Evolutionary conservation across 495 filamentous ascomycete species (phyloP), one percentile per base, ranked within the genome.

Genomic region (Cladorrhinum samala): DNA sequence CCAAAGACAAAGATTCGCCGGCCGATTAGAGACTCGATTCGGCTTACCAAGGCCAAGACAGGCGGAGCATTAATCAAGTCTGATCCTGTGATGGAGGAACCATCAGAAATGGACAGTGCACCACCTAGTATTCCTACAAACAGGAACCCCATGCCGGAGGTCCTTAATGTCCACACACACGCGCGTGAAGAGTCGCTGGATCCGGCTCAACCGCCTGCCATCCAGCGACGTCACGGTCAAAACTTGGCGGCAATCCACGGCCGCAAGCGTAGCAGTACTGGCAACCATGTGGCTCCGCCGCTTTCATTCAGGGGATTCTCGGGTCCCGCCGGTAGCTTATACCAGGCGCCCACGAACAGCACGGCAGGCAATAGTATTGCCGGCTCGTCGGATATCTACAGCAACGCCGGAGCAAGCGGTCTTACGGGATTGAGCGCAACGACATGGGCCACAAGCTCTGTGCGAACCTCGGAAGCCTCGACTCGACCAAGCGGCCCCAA

Each of bases 21-120:
- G 52, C 79, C 85, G 4, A 90, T 94, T 55, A 86, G 90, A 24
- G 93, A 96, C 69, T 96, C 91, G 0, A 92, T 96, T 51, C 81
- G 89, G 11, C 78, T 95, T 11, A 90, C 91, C 23, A 95, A 96
- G 67, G 83, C 86, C 49, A 89, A 84, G 60, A 77, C 80, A 20
- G 76, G 23, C 21, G 45, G 20, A 1, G 20, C 83, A 13, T 37
- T 61, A 1, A 60, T 80, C 73, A 54, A 61, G 54, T 61, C 54
- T 9, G 64, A 59, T 36, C 53, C 64, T 5, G 36, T 59, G 6
- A 61, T 53, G 19, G 47, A 50, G 24, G 52, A 52, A 2, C 45
- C 56, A 6, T 58, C 57, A 11, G 55, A 59, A 11, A 49, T 55
- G n/a, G 67, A 70, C 43, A 60, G 57, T 41, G 42, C 49, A 13